Evolutionary conservation across 2,329 filamentous ascomycete species (phyloP).

Genomic region (Alternaria longipes): DNA sequence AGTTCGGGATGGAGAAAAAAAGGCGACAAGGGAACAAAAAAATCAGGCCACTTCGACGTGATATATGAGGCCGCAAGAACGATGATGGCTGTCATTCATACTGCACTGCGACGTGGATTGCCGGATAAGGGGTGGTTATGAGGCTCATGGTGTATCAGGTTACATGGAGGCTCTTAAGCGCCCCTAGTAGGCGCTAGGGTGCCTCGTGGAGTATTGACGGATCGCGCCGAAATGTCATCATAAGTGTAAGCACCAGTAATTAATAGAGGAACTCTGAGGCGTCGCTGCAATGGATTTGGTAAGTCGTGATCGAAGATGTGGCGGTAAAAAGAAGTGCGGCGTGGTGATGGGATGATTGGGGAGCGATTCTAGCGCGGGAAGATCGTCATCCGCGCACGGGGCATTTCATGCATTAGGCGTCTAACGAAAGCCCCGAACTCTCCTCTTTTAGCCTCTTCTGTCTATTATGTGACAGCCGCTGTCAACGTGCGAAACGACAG

Average conservation of each 20-base stretch:
- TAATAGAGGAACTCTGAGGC: background rate
- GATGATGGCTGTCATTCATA: slow-evolving; percentile 35
- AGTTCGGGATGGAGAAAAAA: slow-evolving; percentile 18
- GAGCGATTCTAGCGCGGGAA: slow-evolving; percentile 17
- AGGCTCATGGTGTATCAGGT: slow-evolving; percentile 40
- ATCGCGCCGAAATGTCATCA: slow-evolving; percentile 6
- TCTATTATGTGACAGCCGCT: slow-evolving; percentile 13
- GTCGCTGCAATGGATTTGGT: slow-evolving; percentile 6
- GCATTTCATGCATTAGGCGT: slow-evolving; percentile 15
- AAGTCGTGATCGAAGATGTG: slow-evolving; percentile 12
- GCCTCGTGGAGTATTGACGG: slow-evolving; percentile 4
- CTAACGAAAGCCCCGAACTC: slow-evolving; percentile 13
- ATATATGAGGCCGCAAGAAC: slow-evolving; percentile 40
- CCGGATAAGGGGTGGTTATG: slow-evolving; percentile 36
- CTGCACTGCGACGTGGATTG: slow-evolving; percentile 42
- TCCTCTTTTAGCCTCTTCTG: background rate
- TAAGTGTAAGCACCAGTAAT: slow-evolving; percentile 22
- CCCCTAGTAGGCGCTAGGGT: slow-evolving; percentile 27
- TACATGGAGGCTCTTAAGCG: slow-evolving; percentile 32
- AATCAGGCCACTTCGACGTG: slow-evolving; percentile 44
- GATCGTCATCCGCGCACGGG: slow-evolving; percentile 23
- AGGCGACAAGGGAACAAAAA: slow-evolving; percentile 33
- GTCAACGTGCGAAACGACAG: slow-evolving; percentile 8
- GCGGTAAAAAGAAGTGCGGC: slow-evolving; percentile 11
- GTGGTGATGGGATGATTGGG: slow-evolving; percentile 8